Conservation (phyloP, 176 grass and related monocot genomes). For the Cenchrus americanus region DNA sequence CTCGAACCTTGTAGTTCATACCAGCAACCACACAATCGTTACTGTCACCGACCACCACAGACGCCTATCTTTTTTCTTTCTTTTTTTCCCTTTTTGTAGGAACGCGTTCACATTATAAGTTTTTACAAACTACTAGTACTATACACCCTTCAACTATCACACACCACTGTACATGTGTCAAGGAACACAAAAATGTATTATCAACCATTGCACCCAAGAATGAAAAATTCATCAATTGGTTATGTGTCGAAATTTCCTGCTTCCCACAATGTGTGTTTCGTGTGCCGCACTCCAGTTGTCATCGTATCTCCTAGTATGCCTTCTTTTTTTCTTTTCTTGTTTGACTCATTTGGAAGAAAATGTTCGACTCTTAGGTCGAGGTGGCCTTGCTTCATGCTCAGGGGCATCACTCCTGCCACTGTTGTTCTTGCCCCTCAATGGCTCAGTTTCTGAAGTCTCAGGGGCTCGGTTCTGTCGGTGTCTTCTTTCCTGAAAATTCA, state of each 20-base stretch:
- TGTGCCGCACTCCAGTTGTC: not conserved
- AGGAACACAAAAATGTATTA: conserved; percentile 38
- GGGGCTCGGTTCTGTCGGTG: conserved; percentile 56
- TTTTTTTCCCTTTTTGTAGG: not conserved
- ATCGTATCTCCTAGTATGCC: conserved; percentile 40
- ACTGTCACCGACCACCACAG: conserved; percentile 7
- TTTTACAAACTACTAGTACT: conserved; percentile 47
- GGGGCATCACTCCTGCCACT: conserved; percentile 79
- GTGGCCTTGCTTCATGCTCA: conserved; percentile 65
- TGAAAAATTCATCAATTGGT: conserved; percentile 37
- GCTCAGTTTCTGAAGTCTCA: conserved; percentile 60
- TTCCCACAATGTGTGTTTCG: not conserved
- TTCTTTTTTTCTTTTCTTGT: conserved; percentile 22
- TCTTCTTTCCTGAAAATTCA: conserved; percentile 79
- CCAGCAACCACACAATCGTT: not conserved
- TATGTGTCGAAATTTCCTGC: conserved; percentile 27
- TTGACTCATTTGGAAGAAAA: conserved; percentile 55
- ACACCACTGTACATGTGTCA: conserved; percentile 57
- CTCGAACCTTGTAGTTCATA: not conserved
- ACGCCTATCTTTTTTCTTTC: not conserved
- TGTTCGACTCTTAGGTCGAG: conserved; percentile 45
- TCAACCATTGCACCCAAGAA: conserved; percentile 23
- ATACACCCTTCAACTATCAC: conserved; percentile 48
- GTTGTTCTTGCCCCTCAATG: conserved; percentile 75
- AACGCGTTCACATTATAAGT: not conserved